These are phyloP conservation scores for Nakaseomyces nivariensis DNA, from an alignment of 1,139 yeast genomes.

Conservation along the genomic window DNA sequence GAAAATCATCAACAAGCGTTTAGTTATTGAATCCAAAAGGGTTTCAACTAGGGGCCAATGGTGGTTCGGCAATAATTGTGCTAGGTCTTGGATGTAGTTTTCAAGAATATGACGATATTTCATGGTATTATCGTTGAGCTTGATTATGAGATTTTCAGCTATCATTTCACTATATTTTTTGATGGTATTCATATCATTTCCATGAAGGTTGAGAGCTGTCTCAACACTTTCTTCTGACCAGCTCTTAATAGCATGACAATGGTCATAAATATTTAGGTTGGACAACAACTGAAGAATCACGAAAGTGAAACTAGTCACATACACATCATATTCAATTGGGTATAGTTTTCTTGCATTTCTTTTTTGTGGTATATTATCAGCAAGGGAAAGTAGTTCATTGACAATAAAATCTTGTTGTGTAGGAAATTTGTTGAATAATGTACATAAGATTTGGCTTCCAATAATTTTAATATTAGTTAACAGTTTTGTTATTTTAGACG, in stretches of 20 bases:
- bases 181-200: neutral
- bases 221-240: neutral
- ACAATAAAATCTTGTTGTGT: constrained; percentile 52
- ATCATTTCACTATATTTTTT: neutral
- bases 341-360: constrained; percentile 27
- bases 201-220: neutral
- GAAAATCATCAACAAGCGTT: constrained; percentile 33
- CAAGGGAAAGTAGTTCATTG: constrained; percentile 46
- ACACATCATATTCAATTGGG: constrained; percentile 11
- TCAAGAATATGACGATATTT: constrained; percentile 39
- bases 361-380: constrained; percentile 40
- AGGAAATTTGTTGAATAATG: constrained; percentile 37
- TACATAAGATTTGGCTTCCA: constrained; percentile 34
- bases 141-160: neutral
- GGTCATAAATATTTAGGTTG: constrained; percentile 12
- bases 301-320: constrained; percentile 23
- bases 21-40: constrained; percentile 37
- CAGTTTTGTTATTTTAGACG: constrained; percentile 12
- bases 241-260: neutral
- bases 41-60: constrained; percentile 54
- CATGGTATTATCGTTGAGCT: constrained; percentile 28
- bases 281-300: constrained; percentile 22
- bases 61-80: constrained; percentile 40
- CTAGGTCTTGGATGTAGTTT: constrained; percentile 45
- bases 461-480: constrained; percentile 25